phyloP scores from a whole-genome alignment of 345 rosid genomes.

The Microcos paniculata region DNA sequence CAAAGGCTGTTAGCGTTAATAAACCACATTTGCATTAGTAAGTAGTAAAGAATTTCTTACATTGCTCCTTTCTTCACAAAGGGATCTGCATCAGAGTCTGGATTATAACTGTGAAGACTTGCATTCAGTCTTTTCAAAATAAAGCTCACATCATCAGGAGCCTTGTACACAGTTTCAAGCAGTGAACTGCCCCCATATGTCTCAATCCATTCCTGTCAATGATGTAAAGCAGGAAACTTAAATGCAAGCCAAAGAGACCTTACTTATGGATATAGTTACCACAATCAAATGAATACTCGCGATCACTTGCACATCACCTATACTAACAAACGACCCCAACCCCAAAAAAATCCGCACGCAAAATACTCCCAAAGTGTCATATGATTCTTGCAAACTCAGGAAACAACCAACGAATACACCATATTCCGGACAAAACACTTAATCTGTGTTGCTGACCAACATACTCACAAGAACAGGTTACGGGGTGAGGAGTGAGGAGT shows the following conservation, averaged over 20 bases:
- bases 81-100: no score
- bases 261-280: background rate
- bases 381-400: background rate
- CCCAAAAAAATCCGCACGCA: background rate
- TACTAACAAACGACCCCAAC: background rate
- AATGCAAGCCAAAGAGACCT: background rate
- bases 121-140: slow-evolving; percentile 2
- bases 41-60: no score
- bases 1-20: background rate
- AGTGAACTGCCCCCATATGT: no score
- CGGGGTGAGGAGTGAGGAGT: background rate
- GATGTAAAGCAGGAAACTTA: no score
- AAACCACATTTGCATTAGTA: background rate
- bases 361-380: background rate
- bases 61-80: no score
- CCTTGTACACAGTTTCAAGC: no score
- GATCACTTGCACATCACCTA: background rate
- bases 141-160: slow-evolving; percentile 80
- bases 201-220: no score
- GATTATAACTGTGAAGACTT: slow-evolving; percentile 61
- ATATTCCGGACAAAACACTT: background rate
- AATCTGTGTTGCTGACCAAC: background rate
- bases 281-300: background rate
- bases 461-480: background rate
- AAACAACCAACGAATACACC: background rate